Base-by-base conservation (phyloP, 331 rosid genomes). In the Erythrophleum ivorense region DNA sequence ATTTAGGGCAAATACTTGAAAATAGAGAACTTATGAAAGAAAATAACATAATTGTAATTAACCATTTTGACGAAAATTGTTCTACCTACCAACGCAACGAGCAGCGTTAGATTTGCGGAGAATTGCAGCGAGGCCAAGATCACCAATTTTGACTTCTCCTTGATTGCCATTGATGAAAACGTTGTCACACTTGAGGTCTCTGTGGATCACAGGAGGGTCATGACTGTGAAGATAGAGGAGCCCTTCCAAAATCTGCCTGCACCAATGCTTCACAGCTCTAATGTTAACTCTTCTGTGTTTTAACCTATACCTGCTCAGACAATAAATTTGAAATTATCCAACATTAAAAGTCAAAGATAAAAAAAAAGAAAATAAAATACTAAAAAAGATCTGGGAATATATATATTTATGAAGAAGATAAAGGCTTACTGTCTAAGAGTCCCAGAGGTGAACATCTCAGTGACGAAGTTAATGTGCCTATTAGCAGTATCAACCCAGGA, bases 361-460 rank as follows among this genome's bases (percentile, higher is more conserved):
- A 49, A 71, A 41, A 21, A 82, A 77, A 70, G 46, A 9, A 24
- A 14, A 75, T 43, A 71, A 41, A 21, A 31, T 4, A 71, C 24
- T 38, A 54, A 59, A 69, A 64, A 71, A 52, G 14, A 78, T 24
- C 55, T 52, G 76, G 60, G 49, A 34, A 63, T 33, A 76, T 0
- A 69, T 0, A 52, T 38, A 62, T 10, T 77, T 36, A 19, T 6
- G 29, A 59, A 12, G 11, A 76, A 58, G 33, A 75, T 62, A 16
- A 75, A 24, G 55, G 54, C 95, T 88, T 89, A 96, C 99, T 96
- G 98, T 88, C 97, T 90, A 36, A 96, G 90, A 87, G 99, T 94
- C 14, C 99, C 99, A 72, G 99, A 97, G 66, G 97, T 97, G 82
- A 97, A 97, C 99, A 97, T 91, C 87, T 97, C 99, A 41, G 99